A percentile compares a stretch with the other conserved stretches of the same genome.
Conservation (phyloP, 2,329 filamentous ascomycete species). For the Beauveria medogensis region DNA sequence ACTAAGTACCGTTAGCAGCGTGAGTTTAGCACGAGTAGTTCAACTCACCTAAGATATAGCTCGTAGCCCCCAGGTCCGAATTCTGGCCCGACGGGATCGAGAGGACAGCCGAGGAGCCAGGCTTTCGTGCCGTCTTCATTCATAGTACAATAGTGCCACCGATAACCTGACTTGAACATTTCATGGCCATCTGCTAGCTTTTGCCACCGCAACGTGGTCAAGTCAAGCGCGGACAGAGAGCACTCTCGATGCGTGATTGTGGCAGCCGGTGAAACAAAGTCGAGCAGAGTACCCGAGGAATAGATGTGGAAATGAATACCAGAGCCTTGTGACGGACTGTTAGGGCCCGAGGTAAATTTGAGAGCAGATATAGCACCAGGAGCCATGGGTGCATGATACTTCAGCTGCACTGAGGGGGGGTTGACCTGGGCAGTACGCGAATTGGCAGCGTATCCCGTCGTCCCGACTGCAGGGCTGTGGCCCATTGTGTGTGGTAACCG, state of each 20-base stretch:
- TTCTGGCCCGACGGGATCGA: conserved; percentile 59
- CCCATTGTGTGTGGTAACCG: conserved; percentile 44
- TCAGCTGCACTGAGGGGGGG: conserved; percentile 56
- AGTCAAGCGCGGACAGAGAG: conserved; percentile 79
- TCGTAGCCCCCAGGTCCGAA: conserved; percentile 65
- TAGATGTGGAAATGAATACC: conserved; percentile 95
- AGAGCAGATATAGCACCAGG: conserved; percentile 85
- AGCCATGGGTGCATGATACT: conserved; percentile 68
- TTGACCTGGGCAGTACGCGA: conserved; percentile 60
- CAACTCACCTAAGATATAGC: conserved; percentile 64
- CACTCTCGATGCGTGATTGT: conserved; percentile 83
- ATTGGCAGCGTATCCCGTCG: conserved; percentile 59
- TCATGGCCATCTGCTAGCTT: conserved; percentile 90
- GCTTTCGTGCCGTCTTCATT: conserved; percentile 93
- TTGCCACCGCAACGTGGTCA: conserved; percentile 85
- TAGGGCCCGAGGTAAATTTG: conserved; percentile 73
- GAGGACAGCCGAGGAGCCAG: conserved; percentile 89
- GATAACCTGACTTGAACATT: conserved; percentile 83
- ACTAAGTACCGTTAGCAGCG: conserved; percentile 29
- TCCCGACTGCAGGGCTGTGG: conserved; percentile 43
- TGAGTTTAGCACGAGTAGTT: neutral
- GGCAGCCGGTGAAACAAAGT: conserved; percentile 87
- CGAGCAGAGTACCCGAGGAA: conserved; percentile 83
- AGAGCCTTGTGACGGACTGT: conserved; percentile 79
- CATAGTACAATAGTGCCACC: conserved; percentile 97